Evolutionary conservation across 495 filamentous ascomycete genomes (phyloP).

Genomic region (Thozetella sp.): DNA sequence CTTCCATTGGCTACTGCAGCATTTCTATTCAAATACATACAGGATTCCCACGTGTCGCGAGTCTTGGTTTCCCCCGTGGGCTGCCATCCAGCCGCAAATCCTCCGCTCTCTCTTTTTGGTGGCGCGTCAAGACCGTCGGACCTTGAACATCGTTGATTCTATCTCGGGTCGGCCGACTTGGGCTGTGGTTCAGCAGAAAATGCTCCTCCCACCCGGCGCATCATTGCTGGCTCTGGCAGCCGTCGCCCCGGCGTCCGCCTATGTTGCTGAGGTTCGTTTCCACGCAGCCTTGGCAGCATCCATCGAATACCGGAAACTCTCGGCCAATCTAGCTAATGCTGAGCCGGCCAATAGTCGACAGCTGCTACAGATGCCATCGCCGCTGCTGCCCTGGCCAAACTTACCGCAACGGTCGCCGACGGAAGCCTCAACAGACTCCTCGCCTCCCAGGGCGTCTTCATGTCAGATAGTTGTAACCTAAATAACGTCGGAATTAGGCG

Average conservation of each 20-base stretch:
- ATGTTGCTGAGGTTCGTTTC: conserved; percentile 1
- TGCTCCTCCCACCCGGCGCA: neutral
- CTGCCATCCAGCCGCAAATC: neutral
- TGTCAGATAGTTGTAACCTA: neutral
- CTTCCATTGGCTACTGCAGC: neutral
- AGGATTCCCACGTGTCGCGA: neutral
- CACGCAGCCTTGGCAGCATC: neutral
- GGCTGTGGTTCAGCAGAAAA: neutral
- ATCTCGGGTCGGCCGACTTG: neutral
- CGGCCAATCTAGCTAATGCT: neutral
- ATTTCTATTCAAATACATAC: neutral
- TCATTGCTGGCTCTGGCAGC: conserved; percentile 1
- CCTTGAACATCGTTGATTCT: neutral
- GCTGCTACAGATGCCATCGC: conserved; percentile 1
- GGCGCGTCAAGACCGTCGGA: too few relatives aligned
- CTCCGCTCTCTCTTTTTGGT: too few relatives aligned
- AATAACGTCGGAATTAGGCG: neutral
- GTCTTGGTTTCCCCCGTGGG: neutral
- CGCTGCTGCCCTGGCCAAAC: neutral
- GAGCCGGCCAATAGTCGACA: neutral
- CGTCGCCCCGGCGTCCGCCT: neutral
- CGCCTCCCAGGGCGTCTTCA: neutral
- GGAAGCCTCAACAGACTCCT: conserved; percentile 1
- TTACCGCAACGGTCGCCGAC: neutral
- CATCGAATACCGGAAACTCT: too few relatives aligned